A percentile compares a stretch with the other conserved stretches of the same genome.
Conservation (phyloP, 495 filamentous ascomycete genomes). For the Cudoniella acicularis region DNA sequence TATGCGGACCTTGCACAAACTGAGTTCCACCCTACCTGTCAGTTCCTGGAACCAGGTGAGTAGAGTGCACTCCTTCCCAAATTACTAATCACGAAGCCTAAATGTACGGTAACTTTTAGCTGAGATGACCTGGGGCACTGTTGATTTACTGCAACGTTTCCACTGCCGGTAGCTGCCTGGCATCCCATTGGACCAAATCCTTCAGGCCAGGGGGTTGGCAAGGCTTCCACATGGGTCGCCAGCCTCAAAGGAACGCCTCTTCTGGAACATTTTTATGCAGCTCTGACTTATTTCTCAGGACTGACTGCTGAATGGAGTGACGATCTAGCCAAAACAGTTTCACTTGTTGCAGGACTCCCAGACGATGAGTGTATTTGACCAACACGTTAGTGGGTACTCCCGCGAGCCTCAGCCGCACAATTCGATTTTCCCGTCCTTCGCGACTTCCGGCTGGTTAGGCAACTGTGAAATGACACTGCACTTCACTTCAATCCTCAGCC, state of each 20-base stretch:
- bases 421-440: background rate
- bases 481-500: too few relatives aligned
- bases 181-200: background rate
- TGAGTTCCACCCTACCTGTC: background rate
- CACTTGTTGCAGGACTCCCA: too few relatives aligned
- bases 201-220: background rate
- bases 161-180: background rate
- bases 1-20: background rate
- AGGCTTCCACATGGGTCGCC: background rate
- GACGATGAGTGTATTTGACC: too few relatives aligned
- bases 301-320: background rate
- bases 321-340: too few relatives aligned
- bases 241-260: background rate
- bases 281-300: background rate
- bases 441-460: background rate
- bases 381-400: background rate
- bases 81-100: background rate
- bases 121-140: background rate
- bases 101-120: background rate
- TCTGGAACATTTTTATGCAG: background rate
- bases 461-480: background rate
- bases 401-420: background rate
- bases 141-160: background rate
- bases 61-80: background rate
- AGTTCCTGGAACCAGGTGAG: background rate